phyloP scores from a whole-genome alignment of 2,329 filamentous ascomycete species.

The Penicillium sp. region DNA sequence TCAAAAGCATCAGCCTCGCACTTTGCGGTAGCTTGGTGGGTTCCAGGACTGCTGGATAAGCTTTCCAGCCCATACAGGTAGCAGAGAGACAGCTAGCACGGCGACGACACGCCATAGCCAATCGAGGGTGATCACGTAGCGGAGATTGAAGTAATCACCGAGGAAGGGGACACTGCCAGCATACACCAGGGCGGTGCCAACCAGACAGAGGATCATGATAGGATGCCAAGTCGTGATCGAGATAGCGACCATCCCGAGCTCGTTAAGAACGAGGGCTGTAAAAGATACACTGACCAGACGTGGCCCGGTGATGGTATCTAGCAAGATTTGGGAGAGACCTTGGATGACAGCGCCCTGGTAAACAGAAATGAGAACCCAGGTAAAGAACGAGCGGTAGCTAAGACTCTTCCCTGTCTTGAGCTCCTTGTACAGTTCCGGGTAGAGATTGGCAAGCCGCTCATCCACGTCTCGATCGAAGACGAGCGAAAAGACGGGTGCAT shows the following conservation, averaged over 20 bases:
- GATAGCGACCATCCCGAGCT: conserved; percentile 94
- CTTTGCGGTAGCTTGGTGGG: conserved; percentile 92
- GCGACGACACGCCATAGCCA: conserved; percentile 86
- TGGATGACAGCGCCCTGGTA: conserved; percentile 97
- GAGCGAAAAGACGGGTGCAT: conserved; percentile 84
- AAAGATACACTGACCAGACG: conserved; percentile 88
- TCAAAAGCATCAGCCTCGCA: conserved; percentile 46
- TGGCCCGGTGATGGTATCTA: conserved; percentile 64
- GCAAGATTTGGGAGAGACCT: conserved; percentile 84
- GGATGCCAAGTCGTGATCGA: conserved; percentile 97
- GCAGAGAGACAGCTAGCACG: conserved; percentile 73
- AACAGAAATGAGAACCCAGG: conserved; percentile 91
- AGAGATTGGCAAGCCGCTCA: conserved; percentile 86
- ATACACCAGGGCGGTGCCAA: conserved; percentile 80
- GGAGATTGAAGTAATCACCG: conserved; percentile 82
- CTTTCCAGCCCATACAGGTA: conserved; percentile 86
- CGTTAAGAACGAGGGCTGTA: conserved; percentile 87
- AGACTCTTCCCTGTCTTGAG: conserved; percentile 84
- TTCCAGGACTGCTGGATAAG: conserved; percentile 78
- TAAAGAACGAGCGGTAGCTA: conserved; percentile 90
- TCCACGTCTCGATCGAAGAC: conserved; percentile 95
- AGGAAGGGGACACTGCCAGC: conserved; percentile 81
- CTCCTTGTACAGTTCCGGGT: conserved; percentile 96
- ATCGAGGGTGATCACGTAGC: conserved; percentile 71
- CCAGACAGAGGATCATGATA: conserved; percentile 78